A percentile compares a stretch with the other conserved stretches of the same genome.
Conservation (phyloP, 2,329 filamentous ascomycete genomes). For the Blastomyces percursus region DNA sequence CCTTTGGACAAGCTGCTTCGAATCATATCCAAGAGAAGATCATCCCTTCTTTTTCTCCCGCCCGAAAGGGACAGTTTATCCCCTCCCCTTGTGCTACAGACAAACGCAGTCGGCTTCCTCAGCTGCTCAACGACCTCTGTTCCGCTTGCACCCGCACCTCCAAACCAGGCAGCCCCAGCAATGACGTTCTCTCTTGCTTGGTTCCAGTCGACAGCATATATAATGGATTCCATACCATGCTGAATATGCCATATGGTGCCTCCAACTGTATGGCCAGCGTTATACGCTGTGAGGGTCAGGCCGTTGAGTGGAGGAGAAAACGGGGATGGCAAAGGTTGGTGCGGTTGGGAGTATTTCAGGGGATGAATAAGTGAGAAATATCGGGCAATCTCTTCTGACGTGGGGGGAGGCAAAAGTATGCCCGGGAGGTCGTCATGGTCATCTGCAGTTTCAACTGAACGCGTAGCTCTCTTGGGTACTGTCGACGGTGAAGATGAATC, state of each 20-base stretch:
- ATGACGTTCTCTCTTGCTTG: slow-evolving; percentile 94
- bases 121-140: slow-evolving; percentile 89
- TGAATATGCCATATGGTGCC: slow-evolving; percentile 99
- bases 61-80: slow-evolving; percentile 59
- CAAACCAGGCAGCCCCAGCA: slow-evolving; percentile 85
- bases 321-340: slow-evolving; percentile 75
- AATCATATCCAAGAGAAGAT: slow-evolving; percentile 72
- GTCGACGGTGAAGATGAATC: slow-evolving; percentile 24
- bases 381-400: slow-evolving; percentile 74
- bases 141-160: slow-evolving; percentile 65
- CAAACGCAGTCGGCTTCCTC: slow-evolving; percentile 81
- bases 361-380: slow-evolving; percentile 88
- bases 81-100: slow-evolving; percentile 79
- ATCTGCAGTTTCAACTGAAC: slow-evolving; percentile 18
- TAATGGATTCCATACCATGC: slow-evolving; percentile 89
- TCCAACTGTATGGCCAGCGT: slow-evolving; percentile 87
- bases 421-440: slow-evolving; percentile 26
- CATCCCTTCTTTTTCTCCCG: slow-evolving; percentile 71
- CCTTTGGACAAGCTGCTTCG: slow-evolving; percentile 65
- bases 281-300: slow-evolving; percentile 90
- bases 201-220: slow-evolving; percentile 98
- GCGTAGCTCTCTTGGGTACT: slow-evolving; percentile 19
- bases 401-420: slow-evolving; percentile 59
- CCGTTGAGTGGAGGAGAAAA: slow-evolving; percentile 84
- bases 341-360: slow-evolving; percentile 92